Conservation (phyloP, 768 basidiomycete species). For the Holtermannia corniformis region DNA sequence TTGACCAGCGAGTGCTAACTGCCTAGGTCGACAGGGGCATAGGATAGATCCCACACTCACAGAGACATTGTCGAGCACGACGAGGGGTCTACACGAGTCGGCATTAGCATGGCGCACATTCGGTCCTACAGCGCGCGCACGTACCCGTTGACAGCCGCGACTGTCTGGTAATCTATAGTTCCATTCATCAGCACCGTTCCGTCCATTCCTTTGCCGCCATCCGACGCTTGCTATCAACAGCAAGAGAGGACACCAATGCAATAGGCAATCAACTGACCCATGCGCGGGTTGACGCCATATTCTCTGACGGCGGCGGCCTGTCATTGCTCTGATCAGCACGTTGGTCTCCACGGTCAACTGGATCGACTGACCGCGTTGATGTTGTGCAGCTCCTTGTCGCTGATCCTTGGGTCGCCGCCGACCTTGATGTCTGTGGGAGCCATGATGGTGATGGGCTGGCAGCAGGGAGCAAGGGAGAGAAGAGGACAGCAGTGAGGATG, state of each 20-base stretch:
- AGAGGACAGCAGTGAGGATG: neutral
- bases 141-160: slow-evolving; percentile 95
- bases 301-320: slow-evolving; percentile 28
- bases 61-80: slow-evolving; percentile 97
- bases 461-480: neutral
- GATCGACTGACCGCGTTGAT: slow-evolving; percentile 35
- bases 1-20: too few relatives aligned
- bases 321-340: neutral
- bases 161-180: slow-evolving; percentile 81
- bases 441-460: neutral
- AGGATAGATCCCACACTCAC: slow-evolving; percentile 44
- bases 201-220: too few relatives aligned
- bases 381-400: slow-evolving; percentile 31
- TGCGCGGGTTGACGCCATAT: slow-evolving; percentile 24
- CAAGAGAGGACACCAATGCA: slow-evolving; percentile 1
- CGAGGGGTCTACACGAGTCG: slow-evolving; percentile 59
- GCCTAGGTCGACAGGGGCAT: neutral
- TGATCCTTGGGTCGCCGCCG: slow-evolving; percentile 11
- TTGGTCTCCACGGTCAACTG: neutral
- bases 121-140: slow-evolving; percentile 25
- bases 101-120: neutral
- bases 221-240: slow-evolving; percentile 4
- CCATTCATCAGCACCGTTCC: neutral
- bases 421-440: neutral
- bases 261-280: slow-evolving; percentile 12